Percentiles rank a stretch among this genome's conserved stretches.
Evolutionary conservation across 495 filamentous ascomycete species (phyloP).

Genomic region (Penicillium cosmopolitanum): DNA sequence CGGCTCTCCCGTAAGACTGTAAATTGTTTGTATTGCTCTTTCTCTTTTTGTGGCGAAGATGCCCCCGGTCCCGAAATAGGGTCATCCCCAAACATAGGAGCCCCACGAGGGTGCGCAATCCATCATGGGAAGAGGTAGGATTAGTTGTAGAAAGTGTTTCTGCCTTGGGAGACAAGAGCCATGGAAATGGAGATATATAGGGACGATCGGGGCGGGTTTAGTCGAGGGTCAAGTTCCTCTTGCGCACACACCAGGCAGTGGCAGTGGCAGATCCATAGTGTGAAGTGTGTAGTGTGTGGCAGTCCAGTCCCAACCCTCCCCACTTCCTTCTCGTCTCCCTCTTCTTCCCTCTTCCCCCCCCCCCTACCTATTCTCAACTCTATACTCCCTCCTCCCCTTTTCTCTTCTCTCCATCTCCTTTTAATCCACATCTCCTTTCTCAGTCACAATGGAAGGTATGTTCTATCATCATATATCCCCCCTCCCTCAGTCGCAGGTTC

Average conservation of each 20-base stretch:
- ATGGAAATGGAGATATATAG: conserved; percentile 1
- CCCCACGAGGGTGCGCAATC: conserved; percentile 38
- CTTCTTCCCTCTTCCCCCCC: conserved; percentile 41
- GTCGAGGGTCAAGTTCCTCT: conserved; percentile 11
- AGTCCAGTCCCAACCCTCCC: conserved; percentile 11
- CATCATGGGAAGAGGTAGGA: background rate
- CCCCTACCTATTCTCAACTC: conserved; percentile 29
- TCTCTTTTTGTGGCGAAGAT: too few relatives aligned
- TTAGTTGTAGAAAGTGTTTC: conserved; percentile 1
- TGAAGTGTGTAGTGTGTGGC: too few relatives aligned
- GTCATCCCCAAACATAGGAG: background rate
- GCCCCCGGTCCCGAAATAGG: too few relatives aligned
- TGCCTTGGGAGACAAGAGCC: conserved; percentile 19
- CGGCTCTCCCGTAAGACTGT: too few relatives aligned
- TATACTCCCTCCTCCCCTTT: conserved; percentile 33
- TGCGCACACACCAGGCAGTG: conserved; percentile 28
- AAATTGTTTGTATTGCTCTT: too few relatives aligned
- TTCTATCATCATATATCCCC: conserved; percentile 13
- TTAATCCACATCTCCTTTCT: conserved; percentile 37
- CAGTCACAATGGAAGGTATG: conserved; percentile 79
- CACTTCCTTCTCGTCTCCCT: conserved; percentile 35
- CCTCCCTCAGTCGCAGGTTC: background rate
- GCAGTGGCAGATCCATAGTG: too few relatives aligned
- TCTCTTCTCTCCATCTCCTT: conserved; percentile 46
- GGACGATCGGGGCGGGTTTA: conserved; percentile 12